Evolutionary conservation across 768 basidiomycete species (phyloP).

Genomic region (Leucocoprinus birnbaumii): DNA sequence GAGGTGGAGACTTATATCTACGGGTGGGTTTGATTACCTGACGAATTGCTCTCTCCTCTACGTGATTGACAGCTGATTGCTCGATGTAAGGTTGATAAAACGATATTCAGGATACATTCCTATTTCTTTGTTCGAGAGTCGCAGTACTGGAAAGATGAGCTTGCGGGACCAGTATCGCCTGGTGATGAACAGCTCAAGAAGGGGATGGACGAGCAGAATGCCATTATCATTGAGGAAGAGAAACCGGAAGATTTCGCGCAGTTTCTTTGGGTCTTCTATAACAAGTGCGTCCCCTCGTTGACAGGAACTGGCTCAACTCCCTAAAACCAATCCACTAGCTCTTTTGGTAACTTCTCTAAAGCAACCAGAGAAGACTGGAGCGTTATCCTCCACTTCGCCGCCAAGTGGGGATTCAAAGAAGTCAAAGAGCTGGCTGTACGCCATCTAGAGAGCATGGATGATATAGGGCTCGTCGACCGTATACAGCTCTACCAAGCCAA

Average conservation of each 20-base stretch:
- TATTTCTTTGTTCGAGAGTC: constrained; percentile 17
- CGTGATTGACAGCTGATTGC: neutral
- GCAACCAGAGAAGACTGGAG: constrained; percentile 1
- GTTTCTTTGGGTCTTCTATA: constrained; percentile 16
- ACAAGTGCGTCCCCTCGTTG: constrained; percentile 15
- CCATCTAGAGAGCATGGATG: neutral
- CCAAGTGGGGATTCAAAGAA: constrained; percentile 1
- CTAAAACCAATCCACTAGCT: neutral
- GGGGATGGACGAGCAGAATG: constrained; percentile 7
- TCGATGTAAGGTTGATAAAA: constrained; percentile 3
- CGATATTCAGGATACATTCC: constrained; percentile 14
- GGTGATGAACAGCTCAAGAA: neutral
- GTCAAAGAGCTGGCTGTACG: constrained; percentile 2
- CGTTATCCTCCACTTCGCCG: neutral
- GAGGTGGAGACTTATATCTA: neutral
- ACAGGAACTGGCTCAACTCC: neutral
- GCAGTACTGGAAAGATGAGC: constrained; percentile 8
- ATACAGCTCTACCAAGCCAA: constrained; percentile 2
- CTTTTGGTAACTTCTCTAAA: neutral
- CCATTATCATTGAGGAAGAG: constrained; percentile 11
- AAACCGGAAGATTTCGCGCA: constrained; percentile 12
- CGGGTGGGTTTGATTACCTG: neutral
- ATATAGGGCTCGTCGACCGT: neutral
- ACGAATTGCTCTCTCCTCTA: neutral
- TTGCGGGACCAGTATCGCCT: neutral